phyloP scores from a whole-genome alignment of 2,329 filamentous ascomycete species.

The Diaporthe ampelina region DNA sequence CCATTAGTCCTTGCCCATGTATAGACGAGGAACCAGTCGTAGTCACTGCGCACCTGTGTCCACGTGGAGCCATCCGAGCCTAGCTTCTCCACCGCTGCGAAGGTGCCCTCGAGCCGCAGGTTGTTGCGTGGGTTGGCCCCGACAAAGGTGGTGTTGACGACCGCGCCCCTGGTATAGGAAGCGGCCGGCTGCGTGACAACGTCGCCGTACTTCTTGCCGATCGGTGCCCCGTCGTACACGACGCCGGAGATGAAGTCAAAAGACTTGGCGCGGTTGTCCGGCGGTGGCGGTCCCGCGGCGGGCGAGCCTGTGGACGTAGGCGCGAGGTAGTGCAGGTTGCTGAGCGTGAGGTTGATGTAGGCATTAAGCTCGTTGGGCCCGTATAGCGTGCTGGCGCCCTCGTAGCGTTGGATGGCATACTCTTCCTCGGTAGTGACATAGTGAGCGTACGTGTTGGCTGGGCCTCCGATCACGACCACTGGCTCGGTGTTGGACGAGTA shows the following conservation, averaged over 20 bases:
- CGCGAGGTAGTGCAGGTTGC: constrained; percentile 76
- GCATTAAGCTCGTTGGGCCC: constrained; percentile 86
- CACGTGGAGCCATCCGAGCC: constrained; percentile 62
- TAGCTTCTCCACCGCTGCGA: constrained; percentile 79
- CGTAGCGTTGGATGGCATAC: constrained; percentile 87
- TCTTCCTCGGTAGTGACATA: constrained; percentile 53
- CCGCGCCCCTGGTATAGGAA: constrained; percentile 69
- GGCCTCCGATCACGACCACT: constrained; percentile 84
- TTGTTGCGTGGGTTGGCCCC: constrained; percentile 93
- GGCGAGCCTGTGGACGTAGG: constrained; percentile 59
- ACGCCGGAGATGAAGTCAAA: constrained; percentile 86
- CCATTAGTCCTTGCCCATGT: constrained; percentile 82
- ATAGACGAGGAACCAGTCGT: constrained; percentile 86
- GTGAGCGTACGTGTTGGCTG: constrained; percentile 86
- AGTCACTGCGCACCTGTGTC: constrained; percentile 78
- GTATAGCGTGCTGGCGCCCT: constrained; percentile 93
- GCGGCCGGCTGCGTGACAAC: constrained; percentile 67
- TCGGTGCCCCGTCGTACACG: constrained; percentile 76
- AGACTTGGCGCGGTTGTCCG: constrained; percentile 82
- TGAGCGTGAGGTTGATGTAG: constrained; percentile 88
- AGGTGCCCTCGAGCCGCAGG: constrained; percentile 82
- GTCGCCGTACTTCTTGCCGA: constrained; percentile 79
- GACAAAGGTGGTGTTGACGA: constrained; percentile 78
- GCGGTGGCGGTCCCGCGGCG: constrained; percentile 74
- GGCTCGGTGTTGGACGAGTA: constrained; percentile 64